These are phyloP conservation scores for Coelastrella sp. DNA, from an alignment of 139 green algal genomes.

Conservation along the genomic window DNA sequence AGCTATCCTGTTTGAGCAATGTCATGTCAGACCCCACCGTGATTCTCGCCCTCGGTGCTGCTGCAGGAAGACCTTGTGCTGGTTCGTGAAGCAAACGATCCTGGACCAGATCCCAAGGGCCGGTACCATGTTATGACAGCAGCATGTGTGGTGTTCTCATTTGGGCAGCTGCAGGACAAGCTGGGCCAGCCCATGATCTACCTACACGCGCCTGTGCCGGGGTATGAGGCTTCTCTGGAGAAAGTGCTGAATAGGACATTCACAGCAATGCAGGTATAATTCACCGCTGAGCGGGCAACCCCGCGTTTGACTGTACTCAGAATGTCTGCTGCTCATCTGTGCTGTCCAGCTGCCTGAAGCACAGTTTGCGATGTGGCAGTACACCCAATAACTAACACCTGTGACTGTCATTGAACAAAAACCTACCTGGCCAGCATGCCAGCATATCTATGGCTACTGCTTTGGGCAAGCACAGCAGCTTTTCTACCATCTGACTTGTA, in stretches of 20 bases:
- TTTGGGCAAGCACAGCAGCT: too few relatives aligned
- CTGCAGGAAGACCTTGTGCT: slow-evolving; percentile 42
- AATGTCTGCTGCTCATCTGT: neutral
- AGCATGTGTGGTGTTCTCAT: slow-evolving; percentile 54
- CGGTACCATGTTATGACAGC: slow-evolving; percentile 46
- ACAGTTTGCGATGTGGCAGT: too few relatives aligned
- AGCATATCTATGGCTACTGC: too few relatives aligned
- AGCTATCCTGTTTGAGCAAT: too few relatives aligned
- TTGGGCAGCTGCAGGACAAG: slow-evolving; percentile 44
- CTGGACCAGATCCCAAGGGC: slow-evolving; percentile 20
- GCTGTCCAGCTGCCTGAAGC: too few relatives aligned
- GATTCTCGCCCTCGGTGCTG: too few relatives aligned
- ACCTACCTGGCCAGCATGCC: neutral
- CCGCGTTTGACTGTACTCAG: neutral
- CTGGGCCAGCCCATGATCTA: slow-evolving; percentile 28
- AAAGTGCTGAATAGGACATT: slow-evolving; percentile 48
- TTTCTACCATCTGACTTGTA: too few relatives aligned
- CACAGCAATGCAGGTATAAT: slow-evolving; percentile 22
- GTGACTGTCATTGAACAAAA: neutral
- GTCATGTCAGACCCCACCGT: too few relatives aligned
- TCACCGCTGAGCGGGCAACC: neutral
- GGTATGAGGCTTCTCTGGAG: slow-evolving; percentile 50
- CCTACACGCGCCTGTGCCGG: slow-evolving; percentile 54
- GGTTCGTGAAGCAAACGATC: slow-evolving; percentile 18
- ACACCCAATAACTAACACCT: neutral